A percentile compares a stretch with the other conserved stretches of the same genome.
Evolutionary conservation across 2,329 filamentous ascomycete genomes (phyloP).

Genomic region (Rutstroemia sp.): DNA sequence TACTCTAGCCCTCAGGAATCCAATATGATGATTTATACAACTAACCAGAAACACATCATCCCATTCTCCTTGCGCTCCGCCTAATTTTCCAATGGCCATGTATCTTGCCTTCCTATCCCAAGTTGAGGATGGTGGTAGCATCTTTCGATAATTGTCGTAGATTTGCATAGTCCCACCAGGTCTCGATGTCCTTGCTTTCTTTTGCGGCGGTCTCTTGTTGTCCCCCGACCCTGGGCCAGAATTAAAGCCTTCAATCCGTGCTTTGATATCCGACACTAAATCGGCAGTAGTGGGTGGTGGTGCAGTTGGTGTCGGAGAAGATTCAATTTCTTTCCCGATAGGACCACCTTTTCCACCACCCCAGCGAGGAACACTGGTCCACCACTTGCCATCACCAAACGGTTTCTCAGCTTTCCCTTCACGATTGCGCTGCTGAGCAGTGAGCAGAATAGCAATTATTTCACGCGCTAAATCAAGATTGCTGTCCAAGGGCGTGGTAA

Average conservation of each 20-base stretch:
- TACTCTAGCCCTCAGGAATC: slow-evolving; percentile 51
- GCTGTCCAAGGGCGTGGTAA: slow-evolving; percentile 48
- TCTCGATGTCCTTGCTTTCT: slow-evolving; percentile 13
- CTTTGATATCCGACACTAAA: background rate
- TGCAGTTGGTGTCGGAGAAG: background rate
- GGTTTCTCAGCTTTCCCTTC: slow-evolving; percentile 48
- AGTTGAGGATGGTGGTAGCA: slow-evolving; percentile 47
- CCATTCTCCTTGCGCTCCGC: slow-evolving; percentile 44
- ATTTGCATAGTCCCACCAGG: slow-evolving; percentile 40
- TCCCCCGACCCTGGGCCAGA: background rate
- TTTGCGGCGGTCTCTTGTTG: slow-evolving; percentile 1
- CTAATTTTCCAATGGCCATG: slow-evolving; percentile 45
- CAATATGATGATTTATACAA: slow-evolving; percentile 54
- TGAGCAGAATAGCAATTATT: slow-evolving; percentile 51
- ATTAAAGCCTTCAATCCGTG: slow-evolving; percentile 11
- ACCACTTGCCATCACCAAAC: slow-evolving; percentile 54
- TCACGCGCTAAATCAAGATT: slow-evolving; percentile 55
- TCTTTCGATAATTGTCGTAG: slow-evolving; percentile 58
- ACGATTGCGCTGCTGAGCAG: slow-evolving; percentile 56
- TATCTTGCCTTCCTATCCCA: slow-evolving; percentile 57
- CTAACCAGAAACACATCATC: slow-evolving; percentile 58
- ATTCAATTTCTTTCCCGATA: slow-evolving; percentile 46
- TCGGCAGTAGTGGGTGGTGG: background rate
- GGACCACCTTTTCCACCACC: slow-evolving; percentile 55
- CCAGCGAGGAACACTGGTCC: slow-evolving; percentile 54